Evolutionary conservation across 345 rosid genomes (phyloP), one percentile per base, ranked within the genome.

Genomic region (Streptanthus diversifolius): DNA sequence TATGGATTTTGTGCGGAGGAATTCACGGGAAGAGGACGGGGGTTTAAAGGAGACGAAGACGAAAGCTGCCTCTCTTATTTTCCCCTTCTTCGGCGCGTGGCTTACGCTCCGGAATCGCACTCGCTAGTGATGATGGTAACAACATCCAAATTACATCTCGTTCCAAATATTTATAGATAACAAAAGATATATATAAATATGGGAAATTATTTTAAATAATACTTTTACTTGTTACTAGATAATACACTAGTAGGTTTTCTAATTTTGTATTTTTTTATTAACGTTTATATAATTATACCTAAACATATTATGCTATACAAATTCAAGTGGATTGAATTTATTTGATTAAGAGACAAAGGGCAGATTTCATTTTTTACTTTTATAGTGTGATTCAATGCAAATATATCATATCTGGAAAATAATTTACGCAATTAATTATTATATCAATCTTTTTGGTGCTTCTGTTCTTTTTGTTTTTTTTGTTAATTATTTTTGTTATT

Each of bases 51-150:
- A 54, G 27, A 25, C 27, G 3, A 2, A 25, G 1, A 22, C 25
- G 3, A 25, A 21, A 25, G 52, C 33, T 39, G 19, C 18, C 18
- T 43, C 21, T 6, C 71, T 48, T 58, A 62, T 56, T 52, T 58
- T 39, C 73, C 72, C 73, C 72, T 61, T 25, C 68, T 58, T 49
- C 68, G 35, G 80, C 80, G 80, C 80, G 75, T 76, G 79, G 15
- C 29, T 49, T 15, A 67, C 73, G 78, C 61, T 14, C 7, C 47
- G 17, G 14, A 45, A 57, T 56, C 53, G 30, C 49, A 64, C 66
- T 73, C 33, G 65, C 71, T 55, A 18, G 5, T 63, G 44, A 18
- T 29, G 57, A 19, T 33, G 41, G 5, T 5, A 21, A 33, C 17
- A 15, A 41, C 8, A 37, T 71, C 32, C 61, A 61, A 6, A 7